These are phyloP conservation scores for Penicillium manginii DNA, from an alignment of 495 filamentous ascomycete species.

Conservation along the genomic window DNA sequence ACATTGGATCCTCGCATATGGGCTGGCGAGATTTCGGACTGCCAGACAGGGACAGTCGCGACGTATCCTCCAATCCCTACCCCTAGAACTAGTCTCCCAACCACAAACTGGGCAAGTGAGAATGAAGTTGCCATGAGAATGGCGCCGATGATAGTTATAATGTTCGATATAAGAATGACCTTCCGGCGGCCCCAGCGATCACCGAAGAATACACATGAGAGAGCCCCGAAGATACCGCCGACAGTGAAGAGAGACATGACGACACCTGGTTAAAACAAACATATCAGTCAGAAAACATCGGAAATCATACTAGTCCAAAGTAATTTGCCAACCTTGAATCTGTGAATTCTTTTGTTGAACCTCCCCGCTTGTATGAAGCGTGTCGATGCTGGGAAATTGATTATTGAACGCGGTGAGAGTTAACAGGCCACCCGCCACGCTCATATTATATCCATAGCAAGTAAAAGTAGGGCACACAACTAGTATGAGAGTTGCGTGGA, in stretches of 20 bases:
- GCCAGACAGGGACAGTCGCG: slow-evolving; percentile 66
- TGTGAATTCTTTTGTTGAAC: slow-evolving; percentile 28
- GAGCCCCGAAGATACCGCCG: slow-evolving; percentile 37
- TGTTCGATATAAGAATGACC: slow-evolving; percentile 34
- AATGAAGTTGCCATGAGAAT: slow-evolving; percentile 45
- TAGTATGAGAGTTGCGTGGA: slow-evolving; percentile 18
- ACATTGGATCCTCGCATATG: slow-evolving; percentile 65
- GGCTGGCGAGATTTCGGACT: slow-evolving; percentile 63
- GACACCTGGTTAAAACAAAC: slow-evolving; percentile 22
- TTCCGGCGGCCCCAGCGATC: slow-evolving; percentile 36
- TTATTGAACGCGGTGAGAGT: slow-evolving; percentile 31
- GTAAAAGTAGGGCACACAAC: slow-evolving; percentile 39
- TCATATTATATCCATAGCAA: slow-evolving; percentile 43
- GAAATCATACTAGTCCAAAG: background rate
- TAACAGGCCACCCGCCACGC: slow-evolving; percentile 35
- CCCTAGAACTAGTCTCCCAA: slow-evolving; percentile 60
- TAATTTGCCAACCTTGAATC: slow-evolving; percentile 26
- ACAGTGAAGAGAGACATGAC: slow-evolving; percentile 39
- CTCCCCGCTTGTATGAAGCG: slow-evolving; percentile 30
- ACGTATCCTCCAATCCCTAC: slow-evolving; percentile 66
- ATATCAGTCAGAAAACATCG: background rate
- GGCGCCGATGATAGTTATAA: slow-evolving; percentile 39
- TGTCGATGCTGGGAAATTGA: slow-evolving; percentile 49
- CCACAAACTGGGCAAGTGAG: slow-evolving; percentile 39
- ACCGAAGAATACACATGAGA: slow-evolving; percentile 36